Conservation (phyloP, 208 protist species). For the Balamuthia mandrillaris region DNA sequence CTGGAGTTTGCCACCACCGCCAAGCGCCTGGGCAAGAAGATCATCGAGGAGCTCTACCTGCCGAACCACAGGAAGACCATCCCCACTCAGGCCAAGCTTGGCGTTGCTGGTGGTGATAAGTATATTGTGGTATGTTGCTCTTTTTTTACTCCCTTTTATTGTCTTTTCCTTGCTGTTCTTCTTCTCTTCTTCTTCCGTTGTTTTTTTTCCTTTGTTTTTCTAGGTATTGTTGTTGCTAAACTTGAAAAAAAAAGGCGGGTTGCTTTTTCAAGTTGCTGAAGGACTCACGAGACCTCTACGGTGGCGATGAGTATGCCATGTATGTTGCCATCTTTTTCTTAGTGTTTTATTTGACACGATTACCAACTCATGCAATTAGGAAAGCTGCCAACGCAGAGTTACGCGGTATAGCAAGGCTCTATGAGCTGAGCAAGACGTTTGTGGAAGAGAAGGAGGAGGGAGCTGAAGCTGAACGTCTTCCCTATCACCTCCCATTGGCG, state of each 20-base stretch:
- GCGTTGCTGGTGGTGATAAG: constrained; percentile 33
- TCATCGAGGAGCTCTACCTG: constrained; percentile 9
- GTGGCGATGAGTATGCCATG: constrained; percentile 40
- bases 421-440: too few species aligned
- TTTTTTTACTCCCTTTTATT: not conserved
- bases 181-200: not conserved
- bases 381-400: constrained; percentile 25
- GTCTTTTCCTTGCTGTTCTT: not conserved
- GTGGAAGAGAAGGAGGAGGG: too few species aligned
- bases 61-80: constrained; percentile 3
- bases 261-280: constrained; percentile 47
- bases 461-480: too few species aligned
- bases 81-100: not conserved
- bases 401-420: too few species aligned
- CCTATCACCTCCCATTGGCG: not conserved
- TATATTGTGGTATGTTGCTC: constrained; percentile 4
- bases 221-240: too few species aligned
- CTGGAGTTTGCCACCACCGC: constrained; percentile 1
- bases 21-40: not conserved
- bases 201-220: too few species aligned
- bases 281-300: constrained; percentile 35
- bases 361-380: too few species aligned
- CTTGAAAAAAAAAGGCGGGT: constrained; percentile 14
- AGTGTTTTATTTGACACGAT: too few species aligned
- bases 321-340: too few species aligned